phyloP scores from a whole-genome alignment of 2,329 filamentous ascomycete genomes.

The Chrysosporium queenslandicum region DNA sequence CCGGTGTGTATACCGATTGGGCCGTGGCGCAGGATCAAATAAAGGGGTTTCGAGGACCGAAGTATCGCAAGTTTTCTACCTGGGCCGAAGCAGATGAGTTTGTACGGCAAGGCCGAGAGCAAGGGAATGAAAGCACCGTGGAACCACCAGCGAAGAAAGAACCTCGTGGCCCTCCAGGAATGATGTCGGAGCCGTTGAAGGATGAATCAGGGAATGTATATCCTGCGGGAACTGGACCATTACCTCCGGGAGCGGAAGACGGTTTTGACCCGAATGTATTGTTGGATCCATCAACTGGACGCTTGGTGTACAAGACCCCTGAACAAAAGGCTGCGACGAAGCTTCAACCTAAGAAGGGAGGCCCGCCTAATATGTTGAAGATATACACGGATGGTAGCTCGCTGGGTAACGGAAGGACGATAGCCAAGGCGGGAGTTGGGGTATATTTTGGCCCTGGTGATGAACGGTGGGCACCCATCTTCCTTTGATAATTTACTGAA shows the following conservation, averaged over 20 bases:
- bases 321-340: slow-evolving; percentile 43
- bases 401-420: slow-evolving; percentile 46
- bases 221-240: slow-evolving; percentile 46
- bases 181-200: slow-evolving; percentile 34
- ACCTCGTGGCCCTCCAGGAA: slow-evolving; percentile 26
- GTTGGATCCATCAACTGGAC: slow-evolving; percentile 45
- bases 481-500: no score
- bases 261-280: slow-evolving; percentile 51
- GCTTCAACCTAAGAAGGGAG: slow-evolving; percentile 31
- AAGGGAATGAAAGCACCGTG: not conserved
- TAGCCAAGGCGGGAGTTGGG: slow-evolving; percentile 51
- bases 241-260: slow-evolving; percentile 49
- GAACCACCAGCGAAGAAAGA: not conserved
- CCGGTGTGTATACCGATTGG: slow-evolving; percentile 59
- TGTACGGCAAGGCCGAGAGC: slow-evolving; percentile 38
- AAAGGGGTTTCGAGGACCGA: slow-evolving; percentile 57
- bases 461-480: slow-evolving; percentile 41
- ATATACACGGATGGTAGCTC: slow-evolving; percentile 58
- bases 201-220: slow-evolving; percentile 37
- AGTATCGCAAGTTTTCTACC: slow-evolving; percentile 59
- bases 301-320: slow-evolving; percentile 46
- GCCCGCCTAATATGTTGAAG: slow-evolving; percentile 42
- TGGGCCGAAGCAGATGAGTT: slow-evolving; percentile 67
- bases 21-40: slow-evolving; percentile 62
- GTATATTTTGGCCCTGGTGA: slow-evolving; percentile 55